Evolutionary conservation across 768 basidiomycete genomes (phyloP).

Genomic region (Coprinopsis cinerea): DNA sequence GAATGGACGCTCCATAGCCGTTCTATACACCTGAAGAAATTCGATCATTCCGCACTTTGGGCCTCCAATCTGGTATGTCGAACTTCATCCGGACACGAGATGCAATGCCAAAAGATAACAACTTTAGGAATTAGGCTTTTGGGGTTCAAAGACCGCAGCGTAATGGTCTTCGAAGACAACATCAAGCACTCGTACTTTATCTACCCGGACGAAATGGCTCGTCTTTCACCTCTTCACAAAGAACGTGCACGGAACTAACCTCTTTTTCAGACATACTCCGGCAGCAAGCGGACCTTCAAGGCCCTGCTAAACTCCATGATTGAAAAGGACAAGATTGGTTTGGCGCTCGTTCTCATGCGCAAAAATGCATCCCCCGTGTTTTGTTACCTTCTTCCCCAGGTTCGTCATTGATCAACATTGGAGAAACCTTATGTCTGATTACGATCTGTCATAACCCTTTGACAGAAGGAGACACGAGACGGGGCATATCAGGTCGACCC

Average conservation of each 20-base stretch:
- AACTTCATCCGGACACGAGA: too few relatives aligned
- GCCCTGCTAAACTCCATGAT: conserved; percentile 81
- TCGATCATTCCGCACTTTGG: conserved; percentile 74
- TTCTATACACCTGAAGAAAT: conserved; percentile 85
- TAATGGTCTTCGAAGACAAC: conserved; percentile 82
- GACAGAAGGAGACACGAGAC: conserved; percentile 64
- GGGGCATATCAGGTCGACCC: conserved; percentile 71
- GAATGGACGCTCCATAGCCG: conserved; percentile 40
- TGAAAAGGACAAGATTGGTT: conserved; percentile 73
- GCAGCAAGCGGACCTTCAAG: conserved; percentile 88
- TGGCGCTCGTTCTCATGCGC: conserved; percentile 67
- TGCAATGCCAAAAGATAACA: too few relatives aligned
- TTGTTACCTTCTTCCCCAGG: conserved; percentile 85
- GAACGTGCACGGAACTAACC: conserved; percentile 15
- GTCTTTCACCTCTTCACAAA: not conserved
- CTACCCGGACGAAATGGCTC: conserved; percentile 85
- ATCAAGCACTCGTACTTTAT: conserved; percentile 89
- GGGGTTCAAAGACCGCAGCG: conserved; percentile 75
- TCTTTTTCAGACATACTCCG: conserved; percentile 60
- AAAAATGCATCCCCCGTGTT: conserved; percentile 73
- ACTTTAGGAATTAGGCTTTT: conserved; percentile 79
- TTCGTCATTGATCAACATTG: conserved; percentile 20
- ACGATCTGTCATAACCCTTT: conserved; percentile 35
- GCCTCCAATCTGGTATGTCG: conserved; percentile 69
- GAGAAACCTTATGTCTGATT: not conserved